Conservation (phyloP, 2,329 filamentous ascomycete species). For the Botrytis deweyae region DNA sequence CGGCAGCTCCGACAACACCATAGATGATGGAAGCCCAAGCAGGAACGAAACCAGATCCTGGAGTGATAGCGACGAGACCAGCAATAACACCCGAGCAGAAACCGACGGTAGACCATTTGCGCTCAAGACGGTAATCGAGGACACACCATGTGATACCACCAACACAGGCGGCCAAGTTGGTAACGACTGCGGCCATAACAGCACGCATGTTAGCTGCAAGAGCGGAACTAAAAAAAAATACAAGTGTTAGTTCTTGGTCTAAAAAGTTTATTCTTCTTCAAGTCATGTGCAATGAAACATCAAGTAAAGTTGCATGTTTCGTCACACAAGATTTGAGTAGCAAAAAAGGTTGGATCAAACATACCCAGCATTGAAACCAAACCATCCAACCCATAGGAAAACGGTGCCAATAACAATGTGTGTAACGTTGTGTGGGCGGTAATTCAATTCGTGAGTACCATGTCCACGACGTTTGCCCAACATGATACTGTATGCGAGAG, state of each 20-base stretch:
- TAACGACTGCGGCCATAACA: constrained; percentile 83
- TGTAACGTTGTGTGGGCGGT: constrained; percentile 88
- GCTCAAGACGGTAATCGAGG: constrained; percentile 82
- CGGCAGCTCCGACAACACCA: constrained; percentile 70
- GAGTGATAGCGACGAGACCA: constrained; percentile 84
- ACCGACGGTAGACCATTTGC: constrained; percentile 89
- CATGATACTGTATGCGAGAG: constrained; percentile 88
- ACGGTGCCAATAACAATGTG: constrained; percentile 91
- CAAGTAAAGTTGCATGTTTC: constrained; percentile 2
- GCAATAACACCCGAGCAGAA: constrained; percentile 91
- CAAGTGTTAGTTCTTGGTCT: background rate
- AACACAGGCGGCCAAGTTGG: constrained; percentile 79
- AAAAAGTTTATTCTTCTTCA: background rate
- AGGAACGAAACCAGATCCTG: constrained; percentile 80
- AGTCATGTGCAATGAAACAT: constrained; percentile 15
- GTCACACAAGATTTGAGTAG: background rate
- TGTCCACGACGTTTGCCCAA: constrained; percentile 71
- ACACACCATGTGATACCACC: constrained; percentile 89
- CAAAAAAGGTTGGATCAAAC: background rate
- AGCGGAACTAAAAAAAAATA: constrained; percentile 52
- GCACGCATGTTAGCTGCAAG: constrained; percentile 79
- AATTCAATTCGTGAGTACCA: constrained; percentile 85
- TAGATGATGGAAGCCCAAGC: constrained; percentile 81
- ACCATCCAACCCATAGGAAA: constrained; percentile 95
- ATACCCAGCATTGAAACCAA: constrained; percentile 83